Evolutionary conservation across 2,329 filamentous ascomycete genomes (phyloP).

Genomic region (Aspergillus texensis): DNA sequence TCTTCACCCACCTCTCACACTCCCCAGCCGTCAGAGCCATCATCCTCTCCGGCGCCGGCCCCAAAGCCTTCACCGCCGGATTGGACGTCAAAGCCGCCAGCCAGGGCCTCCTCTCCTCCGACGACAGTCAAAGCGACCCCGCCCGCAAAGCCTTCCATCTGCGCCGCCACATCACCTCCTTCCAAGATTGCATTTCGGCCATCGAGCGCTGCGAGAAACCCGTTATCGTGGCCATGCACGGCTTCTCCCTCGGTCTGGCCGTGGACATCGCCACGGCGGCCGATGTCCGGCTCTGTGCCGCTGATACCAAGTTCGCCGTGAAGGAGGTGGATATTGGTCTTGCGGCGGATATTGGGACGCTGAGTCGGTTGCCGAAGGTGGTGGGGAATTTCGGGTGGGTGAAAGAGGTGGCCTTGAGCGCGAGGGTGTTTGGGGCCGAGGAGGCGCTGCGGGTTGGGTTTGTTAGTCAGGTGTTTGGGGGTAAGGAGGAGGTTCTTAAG

Average conservation of each 20-base stretch:
- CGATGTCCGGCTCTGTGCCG: constrained; percentile 46
- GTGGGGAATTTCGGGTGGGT: constrained; percentile 51
- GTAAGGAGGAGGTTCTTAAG: constrained; percentile 64
- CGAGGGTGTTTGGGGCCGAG: constrained; percentile 46
- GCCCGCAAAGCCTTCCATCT: constrained; percentile 66
- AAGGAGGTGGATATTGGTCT: constrained; percentile 56
- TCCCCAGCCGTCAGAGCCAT: constrained; percentile 75
- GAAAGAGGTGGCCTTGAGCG: constrained; percentile 52
- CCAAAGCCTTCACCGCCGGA: constrained; percentile 82
- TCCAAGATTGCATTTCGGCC: constrained; percentile 75
- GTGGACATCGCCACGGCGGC: constrained; percentile 61
- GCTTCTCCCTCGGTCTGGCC: constrained; percentile 74
- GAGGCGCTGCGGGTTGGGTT: constrained; percentile 50
- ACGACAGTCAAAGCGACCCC: constrained; percentile 50
- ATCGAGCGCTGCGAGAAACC: constrained; percentile 91
- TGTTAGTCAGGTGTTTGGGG: constrained; percentile 43
- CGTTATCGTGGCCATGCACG: constrained; percentile 81
- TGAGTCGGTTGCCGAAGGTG: constrained; percentile 51
- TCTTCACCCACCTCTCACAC: constrained; percentile 73
- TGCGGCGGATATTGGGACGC: constrained; percentile 52
- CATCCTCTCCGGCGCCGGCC: constrained; percentile 78
- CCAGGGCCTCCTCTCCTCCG: constrained; percentile 50
- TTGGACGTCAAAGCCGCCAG: constrained; percentile 77
- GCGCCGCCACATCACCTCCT: constrained; percentile 72
- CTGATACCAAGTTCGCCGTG: constrained; percentile 43